Base-by-base conservation (phyloP, 768 basidiomycete genomes). In the Zangia roseola region DNA sequence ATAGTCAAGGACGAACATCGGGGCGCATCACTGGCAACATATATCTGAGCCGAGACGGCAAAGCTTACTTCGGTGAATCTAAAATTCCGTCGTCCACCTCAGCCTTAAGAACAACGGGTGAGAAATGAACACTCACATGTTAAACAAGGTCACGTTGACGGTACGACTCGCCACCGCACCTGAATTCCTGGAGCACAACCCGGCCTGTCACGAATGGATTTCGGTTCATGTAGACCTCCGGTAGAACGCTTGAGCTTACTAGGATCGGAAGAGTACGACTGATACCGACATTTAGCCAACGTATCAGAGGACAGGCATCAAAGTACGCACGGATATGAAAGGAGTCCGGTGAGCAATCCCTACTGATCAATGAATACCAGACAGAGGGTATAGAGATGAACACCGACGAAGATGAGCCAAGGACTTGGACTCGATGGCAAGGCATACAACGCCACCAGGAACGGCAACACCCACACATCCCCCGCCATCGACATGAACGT, bases 141-240 rank as follows among this genome's bases (percentile, higher is more conserved):
- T 82, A 53, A 81, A 82, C 40, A 83, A 40, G 2, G 81, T 81
- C 0, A 78, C 80, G 45, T 80, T 81, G 40, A 82, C 80, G 0
- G 81, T 82, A 14, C 81, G 70, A 47, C 78, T 79, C 6, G 81
- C 79, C 10, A 83, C 82, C 3, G 74, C 79, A 25, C 81, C 81
- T 0, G 80, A 70, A 50, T 83, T 83, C 23, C 79, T 74, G 10
- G 81, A 82, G 54, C 78, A 79, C 81, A 79, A 82, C n/a, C 65
- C 79, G 10, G 81, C 77, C 68, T 71, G 38, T 45, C 8, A 43
- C 12, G 10, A 28, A 13, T 8, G 1, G 14, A 16, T 31, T 31
- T 39, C 12, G 44, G 26, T 13, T 24, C 7, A 21, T 17, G 16
- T 30, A 16, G 14, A 5, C 13, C 19, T 31, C 16, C 1, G 26